Base-by-base conservation (phyloP, 2,329 filamentous ascomycete species). In the Aureobasidium musti region DNA sequence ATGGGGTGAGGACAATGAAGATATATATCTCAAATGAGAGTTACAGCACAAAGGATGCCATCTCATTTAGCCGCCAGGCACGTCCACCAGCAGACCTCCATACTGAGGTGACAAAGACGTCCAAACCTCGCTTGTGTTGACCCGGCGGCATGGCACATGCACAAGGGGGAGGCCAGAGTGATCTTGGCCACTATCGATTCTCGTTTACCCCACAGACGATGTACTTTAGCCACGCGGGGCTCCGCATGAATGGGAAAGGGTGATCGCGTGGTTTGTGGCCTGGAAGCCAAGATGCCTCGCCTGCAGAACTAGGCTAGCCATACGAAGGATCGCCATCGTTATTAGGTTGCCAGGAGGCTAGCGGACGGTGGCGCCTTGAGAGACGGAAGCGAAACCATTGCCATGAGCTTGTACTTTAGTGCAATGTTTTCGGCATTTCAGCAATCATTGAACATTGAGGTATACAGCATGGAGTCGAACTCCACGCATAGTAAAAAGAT, bases 51-150 rank as follows among this genome's bases (percentile, higher is more conserved):
- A 43, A 45, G 60, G 14, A 50, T 37, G 33, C 41, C 60, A 39
- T 14, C 33, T 52, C 60, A 64, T 64, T 64, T 64, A 64, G 61
- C 61, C 61, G 61, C 61, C 61, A 64, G 61, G 61, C 47, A 64
- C 49, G 49, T 33, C 45, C 37, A 21, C 47, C 19, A 30, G 26
- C 26, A 37, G 37, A 54, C 61, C 37, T 54, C 35, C 49, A 54
- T 33, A 26, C 8, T 6, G 49, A 54, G 37, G 61, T 28, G 37
- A 43, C 26, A 33, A 23, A 37, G 33, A 63, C 3, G 23, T 53
- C 7, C n/a, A n/a, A 53, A 21, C 17, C 49, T 64, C 61, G 61
- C 61, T 64, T 64, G 37, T 23, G 37, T 43, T 26, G 47, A 54
- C 61, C 61, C 61, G 49, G 21, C 47, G 26, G 61, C 41, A 35